Evolutionary conservation across 768 basidiomycete species (phyloP), one percentile per base, ranked within the genome.

Genomic region (Artomyces pyxidatus): DNA sequence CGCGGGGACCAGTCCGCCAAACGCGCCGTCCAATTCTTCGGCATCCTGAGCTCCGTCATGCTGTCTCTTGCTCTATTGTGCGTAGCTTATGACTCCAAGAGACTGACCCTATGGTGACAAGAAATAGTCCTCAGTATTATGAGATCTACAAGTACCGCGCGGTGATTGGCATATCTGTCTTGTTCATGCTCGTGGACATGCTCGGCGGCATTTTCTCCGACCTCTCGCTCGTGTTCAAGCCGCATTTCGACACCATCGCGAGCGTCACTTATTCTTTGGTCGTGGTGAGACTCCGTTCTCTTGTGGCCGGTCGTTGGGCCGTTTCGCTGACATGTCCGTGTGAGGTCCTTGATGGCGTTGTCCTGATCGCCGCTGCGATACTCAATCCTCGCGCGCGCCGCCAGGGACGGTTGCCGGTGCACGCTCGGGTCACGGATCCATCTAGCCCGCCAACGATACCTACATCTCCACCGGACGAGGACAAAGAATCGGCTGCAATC

Each of bases 171-270:
- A 78, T 92, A 45, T 85, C 82, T 0, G 66, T 85, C 39, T 37
- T 69, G 7, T 89, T 90, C 67, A 81, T 90, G 68, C 55, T 65
- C 9, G 71, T 90, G 44, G 88, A 92, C 59, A 70, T 81, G 47
- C 59, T 79, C 9, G 88, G 87, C 27, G 81, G 77, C 5, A 63
- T 89, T 2, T 88, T 88, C 65, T 83, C 77, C 47, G 71, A 77
- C 52, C 67, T 87, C 6, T 84, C 83, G 25, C 71, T 89, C 17
- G 73, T 68, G 28, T 87, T 88, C 68, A 78, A 81, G 54, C 62
- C 64, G 5, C 58, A 75, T 8, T 80, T 88, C 50, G 84, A 89
- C 59, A 63, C 74, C 9, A 65, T 85, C 19, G 85, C 84, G 1
- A 75, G 73, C 3, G 66, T 82, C 28, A 71, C 77, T 1, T 89